phyloP scores from a whole-genome alignment of 192 early-diverging fungal genomes.

The Chytriomyces sp. region DNA sequence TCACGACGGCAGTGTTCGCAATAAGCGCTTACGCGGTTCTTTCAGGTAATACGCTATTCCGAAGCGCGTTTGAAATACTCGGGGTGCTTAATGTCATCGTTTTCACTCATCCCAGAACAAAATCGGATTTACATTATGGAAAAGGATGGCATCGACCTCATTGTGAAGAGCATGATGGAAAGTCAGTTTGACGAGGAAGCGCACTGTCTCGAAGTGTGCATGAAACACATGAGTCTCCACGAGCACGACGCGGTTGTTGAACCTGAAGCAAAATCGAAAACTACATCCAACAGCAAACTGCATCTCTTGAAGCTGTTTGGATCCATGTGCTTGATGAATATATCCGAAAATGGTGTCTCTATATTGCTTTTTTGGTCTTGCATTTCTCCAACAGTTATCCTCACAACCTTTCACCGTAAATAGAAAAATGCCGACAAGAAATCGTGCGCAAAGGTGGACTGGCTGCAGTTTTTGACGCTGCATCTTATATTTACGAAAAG shows the following conservation, averaged over 20 bases:
- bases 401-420: background rate
- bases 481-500: conserved; percentile 9
- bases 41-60: conserved; percentile 9
- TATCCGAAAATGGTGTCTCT: conserved; percentile 44
- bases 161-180: conserved; percentile 35
- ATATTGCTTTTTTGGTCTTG: too few species aligned
- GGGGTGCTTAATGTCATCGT: too few species aligned
- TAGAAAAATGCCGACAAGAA: conserved; percentile 39
- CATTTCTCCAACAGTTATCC: background rate
- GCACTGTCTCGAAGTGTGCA: conserved; percentile 27
- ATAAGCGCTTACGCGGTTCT: conserved; percentile 37
- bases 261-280: conserved; percentile 9
- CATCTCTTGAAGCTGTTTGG: conserved; percentile 51
- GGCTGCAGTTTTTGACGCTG: conserved; percentile 40
- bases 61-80: conserved; percentile 2
- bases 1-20: conserved; percentile 45
- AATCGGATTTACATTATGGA: conserved; percentile 27
- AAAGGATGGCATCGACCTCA: conserved; percentile 15
- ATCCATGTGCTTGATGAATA: conserved; percentile 44
- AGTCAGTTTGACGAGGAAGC: conserved; percentile 17
- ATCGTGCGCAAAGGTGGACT: conserved; percentile 40
- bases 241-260: conserved; percentile 1
- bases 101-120: conserved; percentile 14
- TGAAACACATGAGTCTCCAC: conserved; percentile 21
- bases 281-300: conserved; percentile 15